Evolutionary conservation across 2,329 filamentous ascomycete genomes (phyloP).

Genomic region (Aspergillus quadrilineatus): DNA sequence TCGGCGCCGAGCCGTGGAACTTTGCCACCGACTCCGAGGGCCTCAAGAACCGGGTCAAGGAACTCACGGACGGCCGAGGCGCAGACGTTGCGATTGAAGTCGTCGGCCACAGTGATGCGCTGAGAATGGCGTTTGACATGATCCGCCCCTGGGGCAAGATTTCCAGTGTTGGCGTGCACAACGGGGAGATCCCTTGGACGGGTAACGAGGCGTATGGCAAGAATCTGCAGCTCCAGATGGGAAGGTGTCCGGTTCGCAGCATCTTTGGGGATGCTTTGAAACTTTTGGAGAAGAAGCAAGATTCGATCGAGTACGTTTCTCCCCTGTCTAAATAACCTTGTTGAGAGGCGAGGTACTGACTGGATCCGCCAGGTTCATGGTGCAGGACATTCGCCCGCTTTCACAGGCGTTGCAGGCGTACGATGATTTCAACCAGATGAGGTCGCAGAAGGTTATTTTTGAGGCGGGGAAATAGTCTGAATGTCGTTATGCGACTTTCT

Average conservation of each 20-base stretch:
- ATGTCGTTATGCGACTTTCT: too few relatives aligned
- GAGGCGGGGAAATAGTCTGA: slow-evolving; percentile 33
- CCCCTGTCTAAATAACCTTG: not conserved
- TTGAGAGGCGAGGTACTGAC: slow-evolving; percentile 16
- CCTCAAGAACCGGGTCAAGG: slow-evolving; percentile 59
- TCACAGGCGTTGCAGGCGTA: slow-evolving; percentile 61
- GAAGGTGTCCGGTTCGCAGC: slow-evolving; percentile 65
- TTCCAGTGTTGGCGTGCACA: slow-evolving; percentile 72
- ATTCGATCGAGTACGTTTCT: slow-evolving; percentile 61
- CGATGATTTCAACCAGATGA: slow-evolving; percentile 67
- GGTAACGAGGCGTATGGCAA: slow-evolving; percentile 65
- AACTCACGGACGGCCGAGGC: slow-evolving; percentile 72
- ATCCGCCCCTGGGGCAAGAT: slow-evolving; percentile 70
- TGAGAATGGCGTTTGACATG: slow-evolving; percentile 69
- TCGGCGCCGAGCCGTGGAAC: slow-evolving; percentile 80
- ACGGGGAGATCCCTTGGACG: slow-evolving; percentile 65
- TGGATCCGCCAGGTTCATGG: slow-evolving; percentile 63
- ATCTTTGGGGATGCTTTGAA: slow-evolving; percentile 64
- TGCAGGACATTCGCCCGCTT: slow-evolving; percentile 68
- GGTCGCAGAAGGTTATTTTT: slow-evolving; percentile 70
- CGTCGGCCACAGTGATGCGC: slow-evolving; percentile 65
- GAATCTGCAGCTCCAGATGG: slow-evolving; percentile 71
- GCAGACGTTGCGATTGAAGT: slow-evolving; percentile 81
- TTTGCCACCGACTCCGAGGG: slow-evolving; percentile 65
- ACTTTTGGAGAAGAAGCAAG: slow-evolving; percentile 63